Conservation (phyloP, 83 land plant species). For the Picea mariana region DNA sequence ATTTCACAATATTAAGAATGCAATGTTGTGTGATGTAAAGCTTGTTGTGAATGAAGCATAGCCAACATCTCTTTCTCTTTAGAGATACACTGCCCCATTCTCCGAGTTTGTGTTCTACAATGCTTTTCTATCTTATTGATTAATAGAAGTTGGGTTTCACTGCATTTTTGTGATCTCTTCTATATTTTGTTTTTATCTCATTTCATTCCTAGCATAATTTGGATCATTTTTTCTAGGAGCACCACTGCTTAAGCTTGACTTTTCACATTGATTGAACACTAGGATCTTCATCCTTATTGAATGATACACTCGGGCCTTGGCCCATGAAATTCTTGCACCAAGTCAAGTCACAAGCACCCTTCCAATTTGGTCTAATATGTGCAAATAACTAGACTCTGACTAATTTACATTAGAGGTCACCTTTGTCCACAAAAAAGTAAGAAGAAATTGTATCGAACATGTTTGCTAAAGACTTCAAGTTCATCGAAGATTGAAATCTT, state of each 20-base stretch:
- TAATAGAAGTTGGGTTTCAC: too few species aligned
- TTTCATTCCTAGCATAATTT: too few species aligned
- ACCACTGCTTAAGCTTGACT: constrained; percentile 78
- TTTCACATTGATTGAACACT: constrained; percentile 45
- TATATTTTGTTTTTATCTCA: too few species aligned
- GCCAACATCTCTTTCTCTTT: too few species aligned
- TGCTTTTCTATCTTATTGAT: too few species aligned
- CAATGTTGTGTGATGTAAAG: too few species aligned
- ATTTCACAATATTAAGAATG: too few species aligned
- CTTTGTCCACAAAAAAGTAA: constrained; percentile 15
- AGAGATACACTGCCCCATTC: too few species aligned
- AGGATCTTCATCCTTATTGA: constrained; percentile 30
- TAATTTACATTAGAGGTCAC: constrained; percentile 24
- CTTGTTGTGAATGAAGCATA: too few species aligned
- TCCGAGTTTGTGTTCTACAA: too few species aligned
- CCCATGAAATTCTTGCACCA: constrained; percentile 73
- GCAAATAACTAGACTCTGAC: neutral
- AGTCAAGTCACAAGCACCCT: constrained; percentile 49
- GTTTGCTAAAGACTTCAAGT: neutral
- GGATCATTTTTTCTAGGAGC: constrained; percentile 55
- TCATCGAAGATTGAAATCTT: too few species aligned
- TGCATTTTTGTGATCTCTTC: too few species aligned
- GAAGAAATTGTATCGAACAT: neutral
- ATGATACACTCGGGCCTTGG: constrained; percentile 40
- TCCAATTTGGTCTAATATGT: constrained; percentile 59